A percentile compares a stretch with the other conserved stretches of the same genome.
Evolutionary conservation across 345 rosid genomes (phyloP).

Genomic region (Sonneratia caseolaris): DNA sequence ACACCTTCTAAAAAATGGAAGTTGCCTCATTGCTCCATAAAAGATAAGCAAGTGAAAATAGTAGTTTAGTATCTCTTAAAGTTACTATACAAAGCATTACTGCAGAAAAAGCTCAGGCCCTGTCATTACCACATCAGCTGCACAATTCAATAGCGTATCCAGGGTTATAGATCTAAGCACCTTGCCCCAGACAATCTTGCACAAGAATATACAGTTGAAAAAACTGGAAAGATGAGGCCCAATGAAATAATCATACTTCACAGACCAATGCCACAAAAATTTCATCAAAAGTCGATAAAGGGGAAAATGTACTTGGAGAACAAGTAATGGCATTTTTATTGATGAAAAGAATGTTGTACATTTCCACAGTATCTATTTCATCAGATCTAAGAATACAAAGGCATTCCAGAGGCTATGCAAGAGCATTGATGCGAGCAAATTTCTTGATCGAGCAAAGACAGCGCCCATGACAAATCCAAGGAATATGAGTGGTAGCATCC

Average conservation of each 20-base stretch:
- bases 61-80: too few species aligned
- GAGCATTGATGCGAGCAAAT: constrained; percentile 35
- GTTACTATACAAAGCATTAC: too few species aligned
- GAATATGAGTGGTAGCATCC: constrained; percentile 42
- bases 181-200: neutral
- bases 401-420: constrained; percentile 49
- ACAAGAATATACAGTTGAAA: neutral
- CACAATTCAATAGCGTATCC: too few species aligned
- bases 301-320: neutral
- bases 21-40: neutral
- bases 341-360: constrained; percentile 10
- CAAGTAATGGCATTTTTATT: neutral
- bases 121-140: too few species aligned
- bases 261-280: neutral
- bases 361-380: constrained; percentile 24
- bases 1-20: neutral
- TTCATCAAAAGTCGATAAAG: neutral
- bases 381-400: constrained; percentile 40
- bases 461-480: constrained; percentile 40
- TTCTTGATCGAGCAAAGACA: constrained; percentile 35
- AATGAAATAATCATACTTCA: neutral
- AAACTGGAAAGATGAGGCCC: neutral
- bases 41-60: neutral
- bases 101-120: too few species aligned
- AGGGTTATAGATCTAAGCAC: too few species aligned